Percentiles rank a stretch among this genome's conserved stretches.
Conservation (phyloP, 768 basidiomycete species). For the Mycena vulgaris region DNA sequence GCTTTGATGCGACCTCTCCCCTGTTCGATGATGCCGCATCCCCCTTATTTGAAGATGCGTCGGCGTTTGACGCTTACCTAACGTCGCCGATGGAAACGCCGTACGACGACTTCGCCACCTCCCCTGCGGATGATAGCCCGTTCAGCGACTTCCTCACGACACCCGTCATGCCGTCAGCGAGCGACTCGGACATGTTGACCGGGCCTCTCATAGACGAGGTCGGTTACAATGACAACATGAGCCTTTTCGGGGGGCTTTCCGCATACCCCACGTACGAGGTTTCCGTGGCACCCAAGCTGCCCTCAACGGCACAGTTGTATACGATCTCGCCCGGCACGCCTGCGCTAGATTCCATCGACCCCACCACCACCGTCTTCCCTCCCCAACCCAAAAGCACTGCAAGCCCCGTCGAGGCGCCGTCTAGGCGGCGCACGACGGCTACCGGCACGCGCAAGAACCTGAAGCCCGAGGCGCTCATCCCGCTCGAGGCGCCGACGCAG, state of each 20-base stretch:
- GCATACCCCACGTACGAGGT: conserved; percentile 26
- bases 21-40: conserved; percentile 31
- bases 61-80: conserved; percentile 31
- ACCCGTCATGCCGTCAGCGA: conserved; percentile 25
- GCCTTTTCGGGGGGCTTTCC: conserved; percentile 34
- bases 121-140: conserved; percentile 36
- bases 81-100: conserved; percentile 39
- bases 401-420: neutral
- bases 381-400: conserved; percentile 22
- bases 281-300: conserved; percentile 19
- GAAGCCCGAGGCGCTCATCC: conserved; percentile 60
- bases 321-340: conserved; percentile 33
- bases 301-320: conserved; percentile 23
- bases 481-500: conserved; percentile 43
- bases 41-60: conserved; percentile 23
- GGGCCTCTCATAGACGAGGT: conserved; percentile 35
- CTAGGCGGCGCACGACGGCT: conserved; percentile 19
- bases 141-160: conserved; percentile 39
- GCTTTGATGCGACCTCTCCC: conserved; percentile 32
- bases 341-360: conserved; percentile 28
- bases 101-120: conserved; percentile 37
- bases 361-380: conserved; percentile 31
- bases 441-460: conserved; percentile 71
- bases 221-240: conserved; percentile 27
- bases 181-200: conserved; percentile 33